phyloP scores from a whole-genome alignment of 2,329 filamentous ascomycete species.

The Phialocephala subalpina region DNA sequence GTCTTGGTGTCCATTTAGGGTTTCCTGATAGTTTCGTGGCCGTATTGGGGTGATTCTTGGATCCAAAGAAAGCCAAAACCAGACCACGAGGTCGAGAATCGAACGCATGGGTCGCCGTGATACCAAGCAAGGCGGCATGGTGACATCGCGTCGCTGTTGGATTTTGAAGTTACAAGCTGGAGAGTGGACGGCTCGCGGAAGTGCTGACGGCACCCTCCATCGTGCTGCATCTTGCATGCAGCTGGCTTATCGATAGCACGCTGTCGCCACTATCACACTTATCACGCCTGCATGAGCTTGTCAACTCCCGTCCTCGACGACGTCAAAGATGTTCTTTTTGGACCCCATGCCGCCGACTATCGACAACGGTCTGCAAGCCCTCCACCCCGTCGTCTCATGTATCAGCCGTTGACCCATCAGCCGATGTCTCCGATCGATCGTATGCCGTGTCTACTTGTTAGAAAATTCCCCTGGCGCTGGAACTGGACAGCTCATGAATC shows the following conservation, averaged over 20 bases:
- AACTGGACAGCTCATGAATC: not conserved
- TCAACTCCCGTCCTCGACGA: conserved; percentile 5
- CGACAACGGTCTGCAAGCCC: conserved; percentile 6
- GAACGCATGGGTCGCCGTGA: not conserved
- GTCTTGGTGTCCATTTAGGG: not conserved
- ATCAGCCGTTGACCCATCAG: not conserved
- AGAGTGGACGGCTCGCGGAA: not conserved
- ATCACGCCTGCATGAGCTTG: conserved; percentile 4
- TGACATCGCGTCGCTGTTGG: conserved; percentile 12
- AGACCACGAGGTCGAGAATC: conserved; percentile 2
- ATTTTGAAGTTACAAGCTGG: not conserved
- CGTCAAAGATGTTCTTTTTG: conserved; percentile 9
- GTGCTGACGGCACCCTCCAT: conserved; percentile 4
- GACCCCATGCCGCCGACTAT: conserved; percentile 4
- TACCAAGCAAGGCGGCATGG: not conserved
- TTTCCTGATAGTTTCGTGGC: not conserved
- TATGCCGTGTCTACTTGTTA: not conserved
- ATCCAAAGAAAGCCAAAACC: not conserved
- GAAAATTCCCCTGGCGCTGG: not conserved
- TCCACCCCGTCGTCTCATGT: not conserved
- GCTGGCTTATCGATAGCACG: conserved; percentile 29
- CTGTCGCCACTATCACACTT: conserved; percentile 8
- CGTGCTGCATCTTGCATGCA: conserved; percentile 14
- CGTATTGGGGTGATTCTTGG: not conserved
- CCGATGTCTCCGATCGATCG: conserved; percentile 15